These are phyloP conservation scores for Clarireedia hainanense DNA, from an alignment of 2,329 filamentous ascomycete species.

Conservation along the genomic window DNA sequence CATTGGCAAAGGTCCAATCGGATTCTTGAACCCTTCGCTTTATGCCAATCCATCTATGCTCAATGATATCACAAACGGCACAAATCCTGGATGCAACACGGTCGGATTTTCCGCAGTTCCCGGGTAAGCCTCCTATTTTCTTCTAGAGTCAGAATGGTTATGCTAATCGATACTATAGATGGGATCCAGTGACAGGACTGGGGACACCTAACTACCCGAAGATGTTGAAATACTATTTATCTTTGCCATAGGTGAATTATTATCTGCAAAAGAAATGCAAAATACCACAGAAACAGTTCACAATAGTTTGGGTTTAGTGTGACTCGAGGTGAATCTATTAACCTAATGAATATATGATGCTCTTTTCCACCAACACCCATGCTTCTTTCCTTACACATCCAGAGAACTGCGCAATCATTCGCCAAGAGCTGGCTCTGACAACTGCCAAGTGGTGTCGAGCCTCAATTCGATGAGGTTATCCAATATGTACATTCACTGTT, in stretches of 20 bases:
- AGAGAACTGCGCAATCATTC: too few species aligned
- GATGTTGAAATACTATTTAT: slow-evolving; percentile 19
- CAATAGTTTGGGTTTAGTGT: too few species aligned
- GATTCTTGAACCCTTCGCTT: slow-evolving; percentile 45
- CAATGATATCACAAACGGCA: slow-evolving; percentile 28
- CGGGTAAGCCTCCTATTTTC: slow-evolving; percentile 11
- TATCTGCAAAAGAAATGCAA: too few species aligned
- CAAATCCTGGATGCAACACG: slow-evolving; percentile 26
- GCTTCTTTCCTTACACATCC: too few species aligned
- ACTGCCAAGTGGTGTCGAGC: too few species aligned
- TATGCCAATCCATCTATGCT: slow-evolving; percentile 35
- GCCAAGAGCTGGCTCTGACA: too few species aligned
- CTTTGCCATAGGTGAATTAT: slow-evolving; percentile 11
- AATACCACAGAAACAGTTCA: too few species aligned
- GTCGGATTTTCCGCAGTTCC: slow-evolving; percentile 25
- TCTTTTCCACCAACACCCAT: too few species aligned
- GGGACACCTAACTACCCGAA: slow-evolving; percentile 28
- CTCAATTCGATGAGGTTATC: too few species aligned
- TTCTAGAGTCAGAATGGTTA: background rate
- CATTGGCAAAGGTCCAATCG: slow-evolving; percentile 38
- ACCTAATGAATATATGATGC: too few species aligned
- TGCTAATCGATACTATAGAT: slow-evolving; percentile 18
- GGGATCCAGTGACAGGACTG: slow-evolving; percentile 24
- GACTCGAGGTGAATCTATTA: too few species aligned
- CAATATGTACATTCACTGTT: too few species aligned